phyloP scores from a whole-genome alignment of 129 eudicot species.

The Pulicaria dysenterica region DNA sequence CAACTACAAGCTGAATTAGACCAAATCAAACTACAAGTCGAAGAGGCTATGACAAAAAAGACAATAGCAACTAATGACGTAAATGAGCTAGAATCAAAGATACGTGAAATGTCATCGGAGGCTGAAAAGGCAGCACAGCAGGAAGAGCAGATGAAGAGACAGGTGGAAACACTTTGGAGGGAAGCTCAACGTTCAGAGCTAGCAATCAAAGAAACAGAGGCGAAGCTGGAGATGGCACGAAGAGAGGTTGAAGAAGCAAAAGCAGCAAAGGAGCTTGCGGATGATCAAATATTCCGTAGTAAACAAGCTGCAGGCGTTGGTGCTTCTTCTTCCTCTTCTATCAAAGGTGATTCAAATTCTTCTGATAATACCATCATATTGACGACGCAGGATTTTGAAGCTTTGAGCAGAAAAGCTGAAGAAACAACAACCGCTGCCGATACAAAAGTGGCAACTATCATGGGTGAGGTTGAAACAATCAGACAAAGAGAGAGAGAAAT shows the following conservation, averaged over 20 bases:
- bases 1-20: slow-evolving; percentile 44
- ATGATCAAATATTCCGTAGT: slow-evolving; percentile 45
- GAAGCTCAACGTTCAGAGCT: slow-evolving; percentile 53
- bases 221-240: slow-evolving; percentile 46
- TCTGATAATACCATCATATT: slow-evolving; percentile 42
- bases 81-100: slow-evolving; percentile 35
- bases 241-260: slow-evolving; percentile 76
- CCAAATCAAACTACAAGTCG: slow-evolving; percentile 41
- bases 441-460: slow-evolving; percentile 60
- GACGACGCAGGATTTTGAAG: slow-evolving; percentile 54
- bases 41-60: slow-evolving; percentile 41
- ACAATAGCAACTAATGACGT: slow-evolving; percentile 31
- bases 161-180: slow-evolving; percentile 35
- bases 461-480: slow-evolving; percentile 65
- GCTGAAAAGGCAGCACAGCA: slow-evolving; percentile 49
- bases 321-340: slow-evolving; percentile 8
- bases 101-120: slow-evolving; percentile 44
- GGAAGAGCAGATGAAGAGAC: slow-evolving; percentile 51
- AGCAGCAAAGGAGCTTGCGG: slow-evolving; percentile 59
- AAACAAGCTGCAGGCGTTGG: background rate
- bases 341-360: background rate
- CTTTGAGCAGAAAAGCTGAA: slow-evolving; percentile 56
- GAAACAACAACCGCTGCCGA: slow-evolving; percentile 53
- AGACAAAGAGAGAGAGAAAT: slow-evolving; percentile 52
- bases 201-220: slow-evolving; percentile 45